Conservation (phyloP, 1,284 basidiomycete species). For the Ganoderma lingzhi region DNA sequence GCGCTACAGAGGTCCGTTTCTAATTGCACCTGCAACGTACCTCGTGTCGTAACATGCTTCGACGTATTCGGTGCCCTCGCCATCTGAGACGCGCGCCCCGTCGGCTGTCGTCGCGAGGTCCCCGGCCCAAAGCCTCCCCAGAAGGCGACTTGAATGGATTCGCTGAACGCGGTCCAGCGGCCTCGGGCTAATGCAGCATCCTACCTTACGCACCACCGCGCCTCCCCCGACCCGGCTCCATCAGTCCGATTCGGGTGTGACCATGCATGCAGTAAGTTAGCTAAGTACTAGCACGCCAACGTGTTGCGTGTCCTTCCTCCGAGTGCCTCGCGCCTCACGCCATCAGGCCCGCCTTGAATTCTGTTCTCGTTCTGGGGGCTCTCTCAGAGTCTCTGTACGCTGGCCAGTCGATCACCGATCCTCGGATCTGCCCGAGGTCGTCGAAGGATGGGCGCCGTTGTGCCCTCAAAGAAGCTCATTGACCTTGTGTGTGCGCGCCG, state of each 20-base stretch:
- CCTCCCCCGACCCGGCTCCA: too few species aligned
- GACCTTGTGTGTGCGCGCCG: not conserved
- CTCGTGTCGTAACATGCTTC: not conserved
- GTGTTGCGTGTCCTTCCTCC: not conserved
- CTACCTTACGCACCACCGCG: too few species aligned
- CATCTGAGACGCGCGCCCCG: not conserved
- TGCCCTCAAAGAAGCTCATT: constrained; percentile 1
- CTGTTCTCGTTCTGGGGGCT: not conserved
- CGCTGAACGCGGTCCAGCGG: not conserved
- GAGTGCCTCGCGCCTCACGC: not conserved
- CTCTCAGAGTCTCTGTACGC: constrained; percentile 2
- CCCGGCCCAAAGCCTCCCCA: not conserved
- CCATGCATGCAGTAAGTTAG: too few species aligned
- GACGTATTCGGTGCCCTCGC: constrained; percentile 24
- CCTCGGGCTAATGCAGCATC: not conserved
- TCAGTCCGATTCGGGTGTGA: too few species aligned
- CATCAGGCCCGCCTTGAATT: not conserved
- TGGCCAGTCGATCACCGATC: constrained; percentile 15
- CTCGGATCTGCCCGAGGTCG: constrained; percentile 3
- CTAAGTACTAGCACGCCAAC: not conserved
- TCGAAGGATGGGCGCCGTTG: not conserved
- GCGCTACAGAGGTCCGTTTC: constrained; percentile 1
- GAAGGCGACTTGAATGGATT: not conserved
- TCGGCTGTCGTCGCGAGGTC: not conserved
- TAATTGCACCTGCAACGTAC: constrained; percentile 19